Percentiles rank a stretch among this genome's conserved stretches.
These are phyloP conservation scores for Hymenoscyphus repandus DNA, from an alignment of 2,329 filamentous ascomycete genomes.

Conservation along the genomic window DNA sequence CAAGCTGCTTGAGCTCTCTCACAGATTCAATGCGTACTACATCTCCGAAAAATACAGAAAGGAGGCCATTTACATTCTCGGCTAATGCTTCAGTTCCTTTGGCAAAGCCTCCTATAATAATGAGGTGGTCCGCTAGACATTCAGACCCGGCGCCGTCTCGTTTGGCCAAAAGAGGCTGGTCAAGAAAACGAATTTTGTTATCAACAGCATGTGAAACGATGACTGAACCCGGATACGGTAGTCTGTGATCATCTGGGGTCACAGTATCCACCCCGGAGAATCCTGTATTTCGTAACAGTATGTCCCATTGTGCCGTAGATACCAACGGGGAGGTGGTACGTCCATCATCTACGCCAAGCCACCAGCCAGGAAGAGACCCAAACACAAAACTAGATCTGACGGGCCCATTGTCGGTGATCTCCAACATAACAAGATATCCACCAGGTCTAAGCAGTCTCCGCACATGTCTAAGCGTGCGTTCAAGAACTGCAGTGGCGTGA, in stretches of 20 bases:
- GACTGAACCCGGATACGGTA: conserved; percentile 19
- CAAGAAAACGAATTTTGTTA: conserved; percentile 24
- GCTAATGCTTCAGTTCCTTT: too few relatives aligned
- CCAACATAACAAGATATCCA: conserved; percentile 26
- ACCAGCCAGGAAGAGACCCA: conserved; percentile 31
- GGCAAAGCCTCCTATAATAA: conserved; percentile 20
- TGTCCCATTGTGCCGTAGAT: conserved; percentile 18
- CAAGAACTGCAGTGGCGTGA: conserved; percentile 20
- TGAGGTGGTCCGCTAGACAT: neutral
- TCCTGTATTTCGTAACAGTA: conserved; percentile 20
- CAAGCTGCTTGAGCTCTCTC: too few relatives aligned
- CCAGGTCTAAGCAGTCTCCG: conserved; percentile 27
- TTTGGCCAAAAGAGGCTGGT: conserved; percentile 22
- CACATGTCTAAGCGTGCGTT: conserved; percentile 23
- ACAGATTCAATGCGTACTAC: too few relatives aligned
- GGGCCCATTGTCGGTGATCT: conserved; percentile 22
- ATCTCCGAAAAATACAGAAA: too few relatives aligned
- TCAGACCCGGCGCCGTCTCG: neutral
- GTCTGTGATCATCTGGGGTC: conserved; percentile 9
- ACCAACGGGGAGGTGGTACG: conserved; percentile 8
- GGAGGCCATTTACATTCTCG: too few relatives aligned
- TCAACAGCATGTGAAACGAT: conserved; percentile 33
- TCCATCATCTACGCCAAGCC: conserved; percentile 29
- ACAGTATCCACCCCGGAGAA: conserved; percentile 29
- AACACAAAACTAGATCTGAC: conserved; percentile 24